Evolutionary conservation across 1,139 yeast species (phyloP), one percentile per base, ranked within the genome.

Genomic region (Blastobotrys petasosporus): DNA sequence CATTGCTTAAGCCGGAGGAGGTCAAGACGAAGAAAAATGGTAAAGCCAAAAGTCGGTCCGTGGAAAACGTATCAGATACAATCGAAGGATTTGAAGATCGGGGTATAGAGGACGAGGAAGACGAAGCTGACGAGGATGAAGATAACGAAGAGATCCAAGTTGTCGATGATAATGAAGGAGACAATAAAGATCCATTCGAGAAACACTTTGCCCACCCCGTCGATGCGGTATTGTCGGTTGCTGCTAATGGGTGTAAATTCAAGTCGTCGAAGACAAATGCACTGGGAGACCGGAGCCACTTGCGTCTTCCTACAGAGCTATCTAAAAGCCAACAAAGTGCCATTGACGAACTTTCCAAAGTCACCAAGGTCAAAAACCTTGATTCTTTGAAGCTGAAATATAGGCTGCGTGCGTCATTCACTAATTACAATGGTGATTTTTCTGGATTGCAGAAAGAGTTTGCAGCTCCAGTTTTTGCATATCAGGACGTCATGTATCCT

Each of bases 401-500:
- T 46, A 55, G 67, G 1, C 52, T 64, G 30, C 44, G 45, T 20
- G 54, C 56, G 0, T 60, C 67, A 7, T 63, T 62, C 40, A 43
- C 41, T 3, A 40, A 48, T 8, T 41, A 42, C 11, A 60, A 59
- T 37, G 54, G 54, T 12, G 34, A 23, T 4, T 46, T 41, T 10
- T 58, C 76, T 1, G 58, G 62, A 2, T 49, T 71, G 2, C 79
- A 76, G 45, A 57, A 61, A 37, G 63, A 67, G 33, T 52, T 80
- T 1, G 69, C 82, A 7, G 77, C 79, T 32, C 81, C 90, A 0
- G 72, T 92, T 65, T 71, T 85, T 52, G 76, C 77, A 46, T 90
- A 92, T 64, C 76, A 77, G 54, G 97, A 92, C 61, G 63, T 90
- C 5, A 68, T 79, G 15, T 78, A 74, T 54, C 86, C 94, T 36